Evolutionary conservation across 192 early-diverging fungal genomes (phyloP).

Genomic region (Chytriomyces confervae): DNA sequence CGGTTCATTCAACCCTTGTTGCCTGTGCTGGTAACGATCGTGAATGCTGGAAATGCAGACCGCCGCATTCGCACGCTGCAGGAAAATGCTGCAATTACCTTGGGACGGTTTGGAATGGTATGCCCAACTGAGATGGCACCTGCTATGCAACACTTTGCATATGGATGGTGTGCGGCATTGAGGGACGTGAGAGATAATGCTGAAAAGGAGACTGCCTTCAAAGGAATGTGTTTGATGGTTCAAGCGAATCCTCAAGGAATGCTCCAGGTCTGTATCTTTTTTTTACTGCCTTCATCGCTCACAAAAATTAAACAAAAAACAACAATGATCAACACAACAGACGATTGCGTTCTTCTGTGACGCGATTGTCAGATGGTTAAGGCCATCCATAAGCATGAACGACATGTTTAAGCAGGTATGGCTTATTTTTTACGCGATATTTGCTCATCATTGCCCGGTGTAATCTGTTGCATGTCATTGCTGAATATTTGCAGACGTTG

Average conservation of each 20-base stretch:
- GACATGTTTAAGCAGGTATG: constrained; percentile 67
- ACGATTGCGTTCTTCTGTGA: constrained; percentile 78
- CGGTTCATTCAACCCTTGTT: constrained; percentile 82
- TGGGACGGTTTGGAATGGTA: constrained; percentile 93
- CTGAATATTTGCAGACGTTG: constrained; percentile 55
- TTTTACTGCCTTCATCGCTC: neutral
- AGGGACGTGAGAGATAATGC: constrained; percentile 88
- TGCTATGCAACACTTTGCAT: constrained; percentile 81
- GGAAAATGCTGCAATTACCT: constrained; percentile 97
- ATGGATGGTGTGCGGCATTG: constrained; percentile 82
- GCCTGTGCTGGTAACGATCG: constrained; percentile 81
- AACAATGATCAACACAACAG: constrained; percentile 32
- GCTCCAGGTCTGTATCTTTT: neutral
- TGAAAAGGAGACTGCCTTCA: constrained; percentile 97
- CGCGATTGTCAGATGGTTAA: constrained; percentile 79
- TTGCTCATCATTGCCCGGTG: neutral
- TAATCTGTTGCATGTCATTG: neutral
- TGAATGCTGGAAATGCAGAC: constrained; percentile 71
- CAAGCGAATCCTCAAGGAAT: constrained; percentile 82
- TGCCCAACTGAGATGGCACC: constrained; percentile 84
- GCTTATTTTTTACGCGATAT: neutral
- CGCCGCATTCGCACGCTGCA: constrained; percentile 66
- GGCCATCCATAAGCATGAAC: constrained; percentile 65
- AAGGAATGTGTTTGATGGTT: constrained; percentile 92
- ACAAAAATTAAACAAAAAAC: neutral